phyloP scores from a whole-genome alignment of 345 rosid genomes.

The Microcos paniculata region DNA sequence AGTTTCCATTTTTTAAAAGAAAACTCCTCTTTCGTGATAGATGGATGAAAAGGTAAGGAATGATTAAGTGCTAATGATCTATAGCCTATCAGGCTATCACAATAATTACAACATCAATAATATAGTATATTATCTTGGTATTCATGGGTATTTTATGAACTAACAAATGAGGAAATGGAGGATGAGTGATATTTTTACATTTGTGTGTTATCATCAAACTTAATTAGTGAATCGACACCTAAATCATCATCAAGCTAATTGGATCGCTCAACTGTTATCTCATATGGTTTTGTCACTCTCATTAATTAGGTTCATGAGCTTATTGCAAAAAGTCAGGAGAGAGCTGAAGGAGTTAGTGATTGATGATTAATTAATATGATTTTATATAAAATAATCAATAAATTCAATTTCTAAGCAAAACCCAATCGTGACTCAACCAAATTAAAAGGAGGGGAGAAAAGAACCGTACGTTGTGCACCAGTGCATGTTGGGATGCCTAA shows the following conservation, averaged over 20 bases:
- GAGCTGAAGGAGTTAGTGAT: neutral
- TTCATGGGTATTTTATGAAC: constrained; percentile 32
- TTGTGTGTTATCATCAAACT: constrained; percentile 21
- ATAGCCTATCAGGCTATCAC: neutral
- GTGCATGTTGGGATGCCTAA: neutral
- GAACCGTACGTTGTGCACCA: too few species aligned
- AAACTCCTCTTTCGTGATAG: neutral
- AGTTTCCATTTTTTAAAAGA: neutral
- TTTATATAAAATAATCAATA: neutral
- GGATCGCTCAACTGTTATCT: constrained; percentile 19
- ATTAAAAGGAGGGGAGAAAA: neutral
- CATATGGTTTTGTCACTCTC: constrained; percentile 9
- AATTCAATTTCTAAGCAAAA: constrained; percentile 6
- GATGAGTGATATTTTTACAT: constrained; percentile 19
- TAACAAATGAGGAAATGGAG: constrained; percentile 28
- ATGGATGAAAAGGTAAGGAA: constrained; percentile 17
- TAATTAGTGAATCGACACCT: constrained; percentile 19
- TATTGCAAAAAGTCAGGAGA: neutral
- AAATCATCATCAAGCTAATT: constrained; percentile 18
- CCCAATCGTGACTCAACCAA: neutral
- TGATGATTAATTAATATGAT: constrained; percentile 5
- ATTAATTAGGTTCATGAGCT: constrained; percentile 17
- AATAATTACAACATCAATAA: constrained; percentile 20
- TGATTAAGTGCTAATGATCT: constrained; percentile 15
- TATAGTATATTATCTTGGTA: constrained; percentile 23